Percentiles rank a stretch among this genome's conserved stretches.
Evolutionary conservation across 2,329 filamentous ascomycete genomes (phyloP).

Genomic region (Polychaeton citri): DNA sequence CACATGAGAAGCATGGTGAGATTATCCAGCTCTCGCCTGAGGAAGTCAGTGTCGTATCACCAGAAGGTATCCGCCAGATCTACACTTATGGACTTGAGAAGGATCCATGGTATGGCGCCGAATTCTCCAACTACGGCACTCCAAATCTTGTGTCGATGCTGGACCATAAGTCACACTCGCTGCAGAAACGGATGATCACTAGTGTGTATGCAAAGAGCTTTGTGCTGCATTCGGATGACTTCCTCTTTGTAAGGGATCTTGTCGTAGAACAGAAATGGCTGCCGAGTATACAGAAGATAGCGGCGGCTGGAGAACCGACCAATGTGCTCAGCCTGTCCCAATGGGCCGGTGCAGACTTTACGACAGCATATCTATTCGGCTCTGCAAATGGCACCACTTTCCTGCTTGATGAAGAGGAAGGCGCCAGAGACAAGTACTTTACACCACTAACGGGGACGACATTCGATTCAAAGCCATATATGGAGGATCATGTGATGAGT

Average conservation of each 20-base stretch:
- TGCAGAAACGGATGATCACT: constrained; percentile 63
- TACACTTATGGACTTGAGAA: constrained; percentile 67
- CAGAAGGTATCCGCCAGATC: constrained; percentile 45
- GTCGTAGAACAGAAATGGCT: constrained; percentile 30
- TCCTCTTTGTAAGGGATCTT: constrained; percentile 40
- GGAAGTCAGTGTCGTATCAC: neutral
- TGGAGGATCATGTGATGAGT: constrained; percentile 49
- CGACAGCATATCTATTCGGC: constrained; percentile 29
- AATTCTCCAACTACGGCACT: constrained; percentile 58
- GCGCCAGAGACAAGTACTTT: constrained; percentile 45
- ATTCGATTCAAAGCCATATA: constrained; percentile 38
- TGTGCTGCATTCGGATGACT: constrained; percentile 45
- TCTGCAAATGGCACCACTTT: constrained; percentile 1
- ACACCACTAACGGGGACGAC: constrained; percentile 41
- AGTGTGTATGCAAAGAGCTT: constrained; percentile 62
- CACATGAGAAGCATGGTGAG: constrained; percentile 43
- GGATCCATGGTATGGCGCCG: constrained; percentile 55
- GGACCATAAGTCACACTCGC: constrained; percentile 49
- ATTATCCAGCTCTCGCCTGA: constrained; percentile 20
- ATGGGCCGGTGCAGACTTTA: constrained; percentile 60
- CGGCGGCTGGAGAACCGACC: constrained; percentile 28
- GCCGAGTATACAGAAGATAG: constrained; percentile 43
- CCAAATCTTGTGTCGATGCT: constrained; percentile 61
- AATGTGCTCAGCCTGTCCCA: constrained; percentile 39
- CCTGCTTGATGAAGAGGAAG: constrained; percentile 35